A percentile compares a stretch with the other conserved stretches of the same genome.
Conservation (phyloP, 192 early-diverging fungal species). For the Umbelopsis isabellina region DNA sequence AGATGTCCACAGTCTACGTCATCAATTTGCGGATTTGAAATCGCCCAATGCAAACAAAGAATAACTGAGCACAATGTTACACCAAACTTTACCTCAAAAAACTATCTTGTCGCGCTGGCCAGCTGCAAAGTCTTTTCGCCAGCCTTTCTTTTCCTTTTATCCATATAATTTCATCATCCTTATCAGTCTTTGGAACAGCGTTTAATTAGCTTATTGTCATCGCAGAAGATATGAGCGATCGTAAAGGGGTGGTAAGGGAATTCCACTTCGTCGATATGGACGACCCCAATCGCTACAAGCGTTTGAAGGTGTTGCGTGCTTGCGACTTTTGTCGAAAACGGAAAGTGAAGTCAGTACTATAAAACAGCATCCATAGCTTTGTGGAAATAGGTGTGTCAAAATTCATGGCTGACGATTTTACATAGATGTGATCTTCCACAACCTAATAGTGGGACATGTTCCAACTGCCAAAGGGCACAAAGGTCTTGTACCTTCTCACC, state of each 20-base stretch:
- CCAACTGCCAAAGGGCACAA: conserved; percentile 31
- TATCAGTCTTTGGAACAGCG: background rate
- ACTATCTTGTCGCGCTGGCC: too few species aligned
- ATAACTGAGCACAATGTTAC: too few species aligned
- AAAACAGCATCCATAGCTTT: background rate
- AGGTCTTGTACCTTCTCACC: background rate
- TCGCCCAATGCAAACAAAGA: too few species aligned
- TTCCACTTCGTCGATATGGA: conserved; percentile 43
- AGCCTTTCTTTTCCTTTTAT: too few species aligned
- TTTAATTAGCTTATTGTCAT: background rate
- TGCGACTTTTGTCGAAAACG: conserved; percentile 39
- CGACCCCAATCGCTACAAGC: conserved; percentile 40
- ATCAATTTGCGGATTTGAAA: too few species aligned
- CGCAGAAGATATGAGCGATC: background rate
- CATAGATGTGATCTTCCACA: conserved; percentile 34
- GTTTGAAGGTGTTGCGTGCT: conserved; percentile 35
- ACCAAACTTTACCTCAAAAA: too few species aligned
- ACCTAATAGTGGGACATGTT: conserved; percentile 33
- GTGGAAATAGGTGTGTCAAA: background rate
- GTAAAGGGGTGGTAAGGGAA: conserved; percentile 17
- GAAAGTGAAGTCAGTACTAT: conserved; percentile 39
- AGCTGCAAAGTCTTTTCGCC: too few species aligned
- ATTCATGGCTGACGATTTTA: background rate
- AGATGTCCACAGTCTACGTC: background rate
- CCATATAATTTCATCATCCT: too few species aligned